Conservation (phyloP, 192 early-diverging fungal genomes). For the Neocallimastix lanati region DNA sequence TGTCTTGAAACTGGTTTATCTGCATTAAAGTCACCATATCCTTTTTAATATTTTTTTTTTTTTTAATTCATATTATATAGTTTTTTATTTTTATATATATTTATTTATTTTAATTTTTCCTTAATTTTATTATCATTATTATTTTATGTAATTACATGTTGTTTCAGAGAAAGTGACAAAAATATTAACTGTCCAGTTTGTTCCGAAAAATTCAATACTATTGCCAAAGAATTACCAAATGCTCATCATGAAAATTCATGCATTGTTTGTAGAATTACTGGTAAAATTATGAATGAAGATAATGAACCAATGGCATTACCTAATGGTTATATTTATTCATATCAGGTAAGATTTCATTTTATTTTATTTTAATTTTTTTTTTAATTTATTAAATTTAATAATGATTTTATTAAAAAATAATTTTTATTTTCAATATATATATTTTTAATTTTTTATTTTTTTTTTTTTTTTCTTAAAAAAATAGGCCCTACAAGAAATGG, state of each 20-base stretch:
- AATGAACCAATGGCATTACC: slow-evolving; percentile 91
- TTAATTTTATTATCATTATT: too few relatives aligned
- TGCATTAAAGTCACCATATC: slow-evolving; percentile 78
- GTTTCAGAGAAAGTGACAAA: slow-evolving; percentile 23
- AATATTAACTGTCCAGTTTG: slow-evolving; percentile 96
- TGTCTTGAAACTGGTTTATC: slow-evolving; percentile 89
- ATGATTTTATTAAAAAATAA: neutral
- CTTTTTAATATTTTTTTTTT: slow-evolving; percentile 14
- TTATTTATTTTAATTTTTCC: too few relatives aligned
- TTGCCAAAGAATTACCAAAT: slow-evolving; percentile 70
- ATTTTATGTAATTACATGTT: neutral
- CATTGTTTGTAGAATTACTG: slow-evolving; percentile 79
- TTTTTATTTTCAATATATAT: too few relatives aligned
- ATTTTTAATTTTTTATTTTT: too few relatives aligned
- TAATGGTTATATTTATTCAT: slow-evolving; percentile 90
- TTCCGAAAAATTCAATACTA: slow-evolving; percentile 60
- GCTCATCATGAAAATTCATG: slow-evolving; percentile 91
- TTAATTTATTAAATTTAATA: neutral
- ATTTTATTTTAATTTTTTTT: too few relatives aligned
- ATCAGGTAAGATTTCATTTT: slow-evolving; percentile 35
- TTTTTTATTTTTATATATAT: too few relatives aligned
- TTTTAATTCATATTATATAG: too few relatives aligned
- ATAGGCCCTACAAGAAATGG: slow-evolving; percentile 52
- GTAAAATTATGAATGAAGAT: slow-evolving; percentile 87
- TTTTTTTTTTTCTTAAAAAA: too few relatives aligned